A percentile compares a stretch with the other conserved stretches of the same genome.
Conservation (phyloP, 2,329 filamentous ascomycete genomes). For the Trichoderma brevicompactum region DNA sequence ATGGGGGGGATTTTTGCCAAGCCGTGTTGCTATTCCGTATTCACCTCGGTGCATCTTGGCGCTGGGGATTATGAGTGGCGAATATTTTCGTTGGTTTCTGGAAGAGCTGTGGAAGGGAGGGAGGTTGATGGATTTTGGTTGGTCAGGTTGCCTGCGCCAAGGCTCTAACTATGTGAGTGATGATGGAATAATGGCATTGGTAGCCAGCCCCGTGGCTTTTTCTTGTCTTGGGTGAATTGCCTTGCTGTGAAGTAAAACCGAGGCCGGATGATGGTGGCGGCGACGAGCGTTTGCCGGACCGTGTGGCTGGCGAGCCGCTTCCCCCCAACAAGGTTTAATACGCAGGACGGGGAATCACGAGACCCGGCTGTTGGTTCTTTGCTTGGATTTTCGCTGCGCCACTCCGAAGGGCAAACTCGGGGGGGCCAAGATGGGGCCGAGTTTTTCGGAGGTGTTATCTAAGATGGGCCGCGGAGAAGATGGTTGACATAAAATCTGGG, state of each 20-base stretch:
- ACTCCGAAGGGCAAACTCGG: background rate
- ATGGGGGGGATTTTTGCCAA: background rate
- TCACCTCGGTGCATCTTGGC: conserved; percentile 5
- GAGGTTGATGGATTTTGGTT: background rate
- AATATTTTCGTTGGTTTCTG: background rate
- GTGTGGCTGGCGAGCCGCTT: background rate
- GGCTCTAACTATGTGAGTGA: background rate
- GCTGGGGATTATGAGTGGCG: conserved; percentile 5
- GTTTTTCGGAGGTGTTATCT: background rate
- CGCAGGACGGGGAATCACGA: background rate
- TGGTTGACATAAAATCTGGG: background rate
- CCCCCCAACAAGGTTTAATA: background rate
- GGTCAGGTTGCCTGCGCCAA: background rate
- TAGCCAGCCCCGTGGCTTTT: too few species aligned
- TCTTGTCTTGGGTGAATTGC: too few species aligned
- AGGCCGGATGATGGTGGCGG: background rate
- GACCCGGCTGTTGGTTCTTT: background rate
- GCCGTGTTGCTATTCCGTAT: background rate
- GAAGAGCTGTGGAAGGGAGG: conserved; percentile 1
- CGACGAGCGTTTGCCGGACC: background rate
- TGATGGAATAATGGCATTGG: conserved; percentile 3
- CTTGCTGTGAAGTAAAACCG: background rate
- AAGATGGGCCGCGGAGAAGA: background rate
- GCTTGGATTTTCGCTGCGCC: background rate
- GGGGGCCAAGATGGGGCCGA: conserved; percentile 10